Evolutionary conservation across 1,139 yeast species (phyloP).

Genomic region (Yamadazyma taylorii): DNA sequence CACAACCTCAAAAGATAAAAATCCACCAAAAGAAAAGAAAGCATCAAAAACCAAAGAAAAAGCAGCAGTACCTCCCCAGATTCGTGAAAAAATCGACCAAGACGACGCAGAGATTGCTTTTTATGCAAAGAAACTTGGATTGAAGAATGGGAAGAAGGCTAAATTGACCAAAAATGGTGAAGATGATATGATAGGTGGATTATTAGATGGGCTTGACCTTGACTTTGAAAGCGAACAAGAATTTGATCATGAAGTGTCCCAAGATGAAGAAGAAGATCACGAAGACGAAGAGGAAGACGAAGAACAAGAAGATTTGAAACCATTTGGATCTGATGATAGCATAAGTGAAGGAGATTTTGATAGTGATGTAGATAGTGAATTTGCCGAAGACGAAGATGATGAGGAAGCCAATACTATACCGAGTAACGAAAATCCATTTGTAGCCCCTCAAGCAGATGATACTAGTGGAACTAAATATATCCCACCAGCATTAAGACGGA

Average conservation of each 20-base stretch:
- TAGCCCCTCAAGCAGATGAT: slow-evolving; percentile 58
- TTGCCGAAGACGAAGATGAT: slow-evolving; percentile 32
- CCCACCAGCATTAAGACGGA: slow-evolving; percentile 80
- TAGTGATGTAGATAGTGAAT: slow-evolving; percentile 19
- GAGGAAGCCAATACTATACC: slow-evolving; percentile 40
- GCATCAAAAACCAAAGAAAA: slow-evolving; percentile 9
- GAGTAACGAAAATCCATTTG: slow-evolving; percentile 62
- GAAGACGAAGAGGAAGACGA: slow-evolving; percentile 17
- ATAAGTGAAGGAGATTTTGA: slow-evolving; percentile 36
- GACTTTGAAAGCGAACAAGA: slow-evolving; percentile 34
- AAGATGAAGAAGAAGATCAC: slow-evolving; percentile 17
- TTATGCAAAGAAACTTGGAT: slow-evolving; percentile 79
- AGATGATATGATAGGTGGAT: slow-evolving; percentile 69
- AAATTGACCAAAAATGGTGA: slow-evolving; percentile 52
- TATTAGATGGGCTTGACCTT: slow-evolving; percentile 76
- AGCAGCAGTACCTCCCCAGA: slow-evolving; percentile 29
- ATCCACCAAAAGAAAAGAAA: slow-evolving; percentile 12
- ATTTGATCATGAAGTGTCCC: slow-evolving; percentile 2
- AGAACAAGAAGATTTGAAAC: slow-evolving; percentile 50
- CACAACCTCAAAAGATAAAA: neutral
- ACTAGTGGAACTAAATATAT: slow-evolving; percentile 49
- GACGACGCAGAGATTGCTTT: slow-evolving; percentile 82
- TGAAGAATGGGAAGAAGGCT: slow-evolving; percentile 51
- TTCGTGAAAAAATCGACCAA: slow-evolving; percentile 46
- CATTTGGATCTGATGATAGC: slow-evolving; percentile 31